phyloP scores from a whole-genome alignment of 2,329 filamentous ascomycete genomes.

The Ascochyta lentis region DNA sequence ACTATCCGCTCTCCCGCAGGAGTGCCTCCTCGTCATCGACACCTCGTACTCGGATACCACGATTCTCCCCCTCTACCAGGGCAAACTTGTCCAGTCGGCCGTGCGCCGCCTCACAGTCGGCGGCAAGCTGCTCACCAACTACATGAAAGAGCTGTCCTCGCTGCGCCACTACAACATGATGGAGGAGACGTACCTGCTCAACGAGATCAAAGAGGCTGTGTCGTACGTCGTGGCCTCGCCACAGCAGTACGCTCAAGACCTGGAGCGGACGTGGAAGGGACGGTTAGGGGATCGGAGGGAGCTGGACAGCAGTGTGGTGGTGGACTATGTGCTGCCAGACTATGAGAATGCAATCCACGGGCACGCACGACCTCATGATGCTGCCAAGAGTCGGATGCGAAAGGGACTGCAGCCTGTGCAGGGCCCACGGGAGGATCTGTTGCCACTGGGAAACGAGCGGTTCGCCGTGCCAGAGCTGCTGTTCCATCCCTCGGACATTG shows the following conservation, averaged over 20 bases:
- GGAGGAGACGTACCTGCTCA: slow-evolving; percentile 90
- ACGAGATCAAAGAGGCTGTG: slow-evolving; percentile 91
- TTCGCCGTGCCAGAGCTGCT: slow-evolving; percentile 90
- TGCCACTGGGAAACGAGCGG: slow-evolving; percentile 89
- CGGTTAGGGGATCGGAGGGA: slow-evolving; percentile 62
- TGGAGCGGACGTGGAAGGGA: slow-evolving; percentile 82
- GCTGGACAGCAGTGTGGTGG: slow-evolving; percentile 67
- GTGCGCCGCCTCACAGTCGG: slow-evolving; percentile 88
- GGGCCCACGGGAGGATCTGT: slow-evolving; percentile 71
- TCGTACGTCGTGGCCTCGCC: slow-evolving; percentile 79
- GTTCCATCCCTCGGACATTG: slow-evolving; percentile 85
- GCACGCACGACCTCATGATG: slow-evolving; percentile 78
- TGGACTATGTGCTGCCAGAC: slow-evolving; percentile 93
- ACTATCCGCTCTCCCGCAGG: slow-evolving; percentile 64
- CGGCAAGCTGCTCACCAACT: slow-evolving; percentile 91
- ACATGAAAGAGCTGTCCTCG: slow-evolving; percentile 87
- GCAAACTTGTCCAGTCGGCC: slow-evolving; percentile 79
- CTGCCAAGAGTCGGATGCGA: slow-evolving; percentile 63
- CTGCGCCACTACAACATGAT: slow-evolving; percentile 94
- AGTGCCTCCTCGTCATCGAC: slow-evolving; percentile 88
- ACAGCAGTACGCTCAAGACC: slow-evolving; percentile 68
- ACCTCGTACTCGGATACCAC: slow-evolving; percentile 93
- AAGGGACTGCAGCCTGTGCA: slow-evolving; percentile 57
- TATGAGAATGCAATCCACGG: slow-evolving; percentile 70
- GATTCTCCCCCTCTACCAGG: slow-evolving; percentile 82